Percentiles rank a stretch among this genome's conserved stretches.
These are phyloP conservation scores for Kwoniella dejecticola DNA, from an alignment of 768 basidiomycete genomes.

Conservation along the genomic window DNA sequence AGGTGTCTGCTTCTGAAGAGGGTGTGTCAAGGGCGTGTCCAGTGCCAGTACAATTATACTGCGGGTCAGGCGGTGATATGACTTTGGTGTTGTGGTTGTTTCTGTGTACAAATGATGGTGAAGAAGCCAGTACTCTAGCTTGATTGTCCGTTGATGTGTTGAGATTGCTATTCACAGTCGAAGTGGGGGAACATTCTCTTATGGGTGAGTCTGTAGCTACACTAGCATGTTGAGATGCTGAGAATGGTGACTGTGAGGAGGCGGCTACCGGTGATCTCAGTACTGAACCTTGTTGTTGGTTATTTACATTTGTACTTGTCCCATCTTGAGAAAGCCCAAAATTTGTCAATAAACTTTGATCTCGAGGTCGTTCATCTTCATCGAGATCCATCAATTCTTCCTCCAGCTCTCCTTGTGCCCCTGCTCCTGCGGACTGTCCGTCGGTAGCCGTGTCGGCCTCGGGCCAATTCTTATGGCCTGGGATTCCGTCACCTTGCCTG, in stretches of 20 bases:
- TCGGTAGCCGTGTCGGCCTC: too few relatives aligned
- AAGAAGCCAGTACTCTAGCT: slow-evolving; percentile 3
- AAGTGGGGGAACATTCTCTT: neutral
- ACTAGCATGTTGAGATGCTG: neutral
- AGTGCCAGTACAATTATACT: too few relatives aligned
- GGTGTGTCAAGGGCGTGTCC: neutral
- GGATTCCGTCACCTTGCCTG: too few relatives aligned
- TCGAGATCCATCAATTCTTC: neutral
- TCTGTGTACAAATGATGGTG: slow-evolving; percentile 13
- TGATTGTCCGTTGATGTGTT: slow-evolving; percentile 3
- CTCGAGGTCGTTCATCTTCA: neutral
- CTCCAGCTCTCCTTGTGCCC: neutral
- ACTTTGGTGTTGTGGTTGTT: too few relatives aligned
- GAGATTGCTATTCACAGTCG: neutral
- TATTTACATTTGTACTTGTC: too few relatives aligned
- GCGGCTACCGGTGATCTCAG: neutral
- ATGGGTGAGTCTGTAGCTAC: neutral
- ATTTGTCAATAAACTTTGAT: neutral
- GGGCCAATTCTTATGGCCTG: too few relatives aligned
- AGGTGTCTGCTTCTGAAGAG: neutral
- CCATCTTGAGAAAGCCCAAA: too few relatives aligned
- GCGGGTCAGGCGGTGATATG: too few relatives aligned
- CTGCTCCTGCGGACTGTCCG: neutral
- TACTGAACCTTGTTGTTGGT: neutral
- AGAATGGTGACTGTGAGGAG: neutral